These are phyloP conservation scores for Ganoderma boninense DNA, from an alignment of 1,284 basidiomycete species.

Conservation along the genomic window DNA sequence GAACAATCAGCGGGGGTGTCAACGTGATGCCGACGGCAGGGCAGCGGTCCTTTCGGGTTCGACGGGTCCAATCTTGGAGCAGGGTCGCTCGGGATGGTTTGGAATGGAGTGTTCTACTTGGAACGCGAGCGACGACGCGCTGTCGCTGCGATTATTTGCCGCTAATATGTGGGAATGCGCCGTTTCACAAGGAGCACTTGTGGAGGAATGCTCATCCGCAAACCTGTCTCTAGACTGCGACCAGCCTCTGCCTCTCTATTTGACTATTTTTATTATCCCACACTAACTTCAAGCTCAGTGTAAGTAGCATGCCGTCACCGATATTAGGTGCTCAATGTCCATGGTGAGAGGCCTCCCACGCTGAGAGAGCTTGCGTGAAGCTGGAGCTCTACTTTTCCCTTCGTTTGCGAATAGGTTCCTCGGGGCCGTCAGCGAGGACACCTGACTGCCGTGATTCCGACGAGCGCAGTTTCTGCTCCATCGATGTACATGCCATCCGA, in stretches of 20 bases:
- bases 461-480: background rate
- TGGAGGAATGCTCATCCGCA: background rate
- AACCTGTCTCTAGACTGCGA: background rate
- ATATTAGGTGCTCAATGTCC: no score
- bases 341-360: no score
- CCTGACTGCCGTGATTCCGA: no score
- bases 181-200: background rate
- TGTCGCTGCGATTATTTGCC: background rate
- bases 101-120: constrained; percentile 5
- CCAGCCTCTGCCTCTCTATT: background rate
- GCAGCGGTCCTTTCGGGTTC: background rate
- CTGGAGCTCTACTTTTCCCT: no score
- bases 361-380: background rate
- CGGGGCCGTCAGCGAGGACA: no score
- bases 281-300: background rate
- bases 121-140: background rate
- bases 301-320: background rate
- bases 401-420: no score
- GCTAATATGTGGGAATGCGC: background rate
- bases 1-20: constrained; percentile 1
- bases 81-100: background rate
- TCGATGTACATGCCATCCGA: background rate
- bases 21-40: background rate
- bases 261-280: background rate
- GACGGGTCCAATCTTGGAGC: constrained; percentile 1